phyloP scores from a whole-genome alignment of 2,329 filamentous ascomycete species.

The Arthrobotrys entomopaga region DNA sequence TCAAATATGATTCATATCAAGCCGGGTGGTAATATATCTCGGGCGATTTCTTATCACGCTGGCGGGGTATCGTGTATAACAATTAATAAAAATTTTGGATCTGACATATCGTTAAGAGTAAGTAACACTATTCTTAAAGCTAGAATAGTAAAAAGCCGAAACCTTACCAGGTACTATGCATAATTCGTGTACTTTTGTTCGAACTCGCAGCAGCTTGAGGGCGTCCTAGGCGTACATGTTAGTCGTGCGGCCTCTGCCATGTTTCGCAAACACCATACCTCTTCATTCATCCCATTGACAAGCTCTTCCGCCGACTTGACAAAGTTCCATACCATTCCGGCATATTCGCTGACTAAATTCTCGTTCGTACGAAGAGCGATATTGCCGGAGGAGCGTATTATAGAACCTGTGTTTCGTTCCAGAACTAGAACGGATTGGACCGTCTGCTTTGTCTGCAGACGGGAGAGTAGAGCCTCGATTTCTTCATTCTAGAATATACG shows the following conservation, averaged over 20 bases:
- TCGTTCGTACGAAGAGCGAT: slow-evolving; percentile 66
- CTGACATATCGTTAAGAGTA: slow-evolving; percentile 61
- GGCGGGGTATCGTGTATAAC: slow-evolving; percentile 84
- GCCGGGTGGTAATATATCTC: no score
- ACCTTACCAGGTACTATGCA: slow-evolving; percentile 76
- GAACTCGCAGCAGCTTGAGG: slow-evolving; percentile 76
- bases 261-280: slow-evolving; percentile 65
- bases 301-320: slow-evolving; percentile 75
- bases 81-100: slow-evolving; percentile 79
- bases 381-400: slow-evolving; percentile 77
- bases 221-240: slow-evolving; percentile 68
- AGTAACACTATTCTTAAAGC: slow-evolving; percentile 1
- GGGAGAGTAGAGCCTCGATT: slow-evolving; percentile 66
- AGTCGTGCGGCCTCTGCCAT: neutral
- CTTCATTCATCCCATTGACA: slow-evolving; percentile 77
- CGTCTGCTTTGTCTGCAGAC: slow-evolving; percentile 79
- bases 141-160: slow-evolving; percentile 17
- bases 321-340: slow-evolving; percentile 79
- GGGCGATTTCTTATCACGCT: slow-evolving; percentile 63
- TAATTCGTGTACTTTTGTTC: slow-evolving; percentile 86
- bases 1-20: neutral
- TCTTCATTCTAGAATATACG: slow-evolving; percentile 52
- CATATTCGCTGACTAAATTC: slow-evolving; percentile 75
- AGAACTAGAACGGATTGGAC: slow-evolving; percentile 82
- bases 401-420: slow-evolving; percentile 75